A percentile compares a stretch with the other conserved stretches of the same genome.
phyloP scores from a whole-genome alignment of 2,329 filamentous ascomycete genomes.

The Sarocladiaceae sp. region DNA sequence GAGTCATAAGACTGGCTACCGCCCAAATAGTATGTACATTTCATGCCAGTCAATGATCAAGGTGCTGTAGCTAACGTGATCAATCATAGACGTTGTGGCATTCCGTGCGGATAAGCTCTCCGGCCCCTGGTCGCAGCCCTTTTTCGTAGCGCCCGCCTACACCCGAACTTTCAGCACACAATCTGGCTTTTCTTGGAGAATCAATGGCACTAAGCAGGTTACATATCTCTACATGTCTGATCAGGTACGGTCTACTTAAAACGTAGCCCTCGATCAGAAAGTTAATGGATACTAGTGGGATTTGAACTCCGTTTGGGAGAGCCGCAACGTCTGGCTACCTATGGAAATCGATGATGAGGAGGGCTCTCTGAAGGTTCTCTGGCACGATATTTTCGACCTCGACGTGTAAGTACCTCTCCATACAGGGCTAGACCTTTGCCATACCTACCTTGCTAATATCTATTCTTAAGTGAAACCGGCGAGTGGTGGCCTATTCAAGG shows the following conservation, averaged over 20 bases:
- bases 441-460: slow-evolving; percentile 4
- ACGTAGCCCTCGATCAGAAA: slow-evolving; percentile 5
- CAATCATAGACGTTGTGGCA: slow-evolving; percentile 40
- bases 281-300: slow-evolving; percentile 34
- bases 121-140: slow-evolving; percentile 50
- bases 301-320: slow-evolving; percentile 48
- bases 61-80: neutral
- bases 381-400: slow-evolving; percentile 52
- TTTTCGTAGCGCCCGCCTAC: slow-evolving; percentile 43
- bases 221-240: slow-evolving; percentile 47
- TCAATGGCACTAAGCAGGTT: slow-evolving; percentile 43
- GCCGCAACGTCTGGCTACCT: slow-evolving; percentile 52
- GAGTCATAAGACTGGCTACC: slow-evolving; percentile 60
- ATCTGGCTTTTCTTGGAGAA: slow-evolving; percentile 43
- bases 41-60: neutral
- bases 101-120: slow-evolving; percentile 44
- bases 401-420: slow-evolving; percentile 35
- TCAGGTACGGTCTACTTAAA: slow-evolving; percentile 18
- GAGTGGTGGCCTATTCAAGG: slow-evolving; percentile 42
- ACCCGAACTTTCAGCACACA: slow-evolving; percentile 49
- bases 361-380: slow-evolving; percentile 41
- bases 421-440: too few relatives aligned
- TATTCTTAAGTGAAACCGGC: slow-evolving; percentile 33
- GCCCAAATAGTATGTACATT: slow-evolving; percentile 44
- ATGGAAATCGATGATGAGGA: slow-evolving; percentile 46